These are phyloP conservation scores for Pseudisothecium myosuroides DNA, from an alignment of 225 moss, liverwort and hornwort species.

Conservation along the genomic window DNA sequence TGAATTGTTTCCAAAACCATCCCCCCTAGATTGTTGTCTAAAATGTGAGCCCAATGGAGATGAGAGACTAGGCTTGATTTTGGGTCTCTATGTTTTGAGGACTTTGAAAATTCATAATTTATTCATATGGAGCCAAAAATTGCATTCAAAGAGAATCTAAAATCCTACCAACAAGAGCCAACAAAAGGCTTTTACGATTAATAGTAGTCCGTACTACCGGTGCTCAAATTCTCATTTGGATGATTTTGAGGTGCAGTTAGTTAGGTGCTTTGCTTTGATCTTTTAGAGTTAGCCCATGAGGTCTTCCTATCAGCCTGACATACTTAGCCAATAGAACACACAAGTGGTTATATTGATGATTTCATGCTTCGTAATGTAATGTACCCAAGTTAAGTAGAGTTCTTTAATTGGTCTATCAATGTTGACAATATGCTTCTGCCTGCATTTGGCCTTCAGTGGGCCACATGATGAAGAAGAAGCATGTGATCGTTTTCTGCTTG, in stretches of 20 bases:
- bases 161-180: neutral
- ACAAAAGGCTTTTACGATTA: neutral
- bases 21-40: no score
- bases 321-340: neutral
- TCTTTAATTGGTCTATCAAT: neutral
- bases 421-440: neutral
- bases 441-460: neutral
- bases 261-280: neutral
- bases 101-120: neutral
- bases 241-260: neutral
- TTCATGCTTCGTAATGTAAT: neutral
- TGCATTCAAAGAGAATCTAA: neutral
- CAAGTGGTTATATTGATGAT: neutral
- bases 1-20: neutral
- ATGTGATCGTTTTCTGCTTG: neutral
- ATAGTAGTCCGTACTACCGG: no score
- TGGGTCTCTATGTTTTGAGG: fast-evolving
- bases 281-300: neutral
- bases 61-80: fast-evolving
- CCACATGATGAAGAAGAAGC: neutral
- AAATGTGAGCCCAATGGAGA: fast-evolving
- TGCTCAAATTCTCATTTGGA: neutral
- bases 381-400: neutral
- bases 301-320: neutral
- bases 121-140: neutral